A percentile compares a stretch with the other conserved stretches of the same genome.
phyloP scores from a whole-genome alignment of 768 basidiomycete species.

The Naganishia vishniacii region DNA sequence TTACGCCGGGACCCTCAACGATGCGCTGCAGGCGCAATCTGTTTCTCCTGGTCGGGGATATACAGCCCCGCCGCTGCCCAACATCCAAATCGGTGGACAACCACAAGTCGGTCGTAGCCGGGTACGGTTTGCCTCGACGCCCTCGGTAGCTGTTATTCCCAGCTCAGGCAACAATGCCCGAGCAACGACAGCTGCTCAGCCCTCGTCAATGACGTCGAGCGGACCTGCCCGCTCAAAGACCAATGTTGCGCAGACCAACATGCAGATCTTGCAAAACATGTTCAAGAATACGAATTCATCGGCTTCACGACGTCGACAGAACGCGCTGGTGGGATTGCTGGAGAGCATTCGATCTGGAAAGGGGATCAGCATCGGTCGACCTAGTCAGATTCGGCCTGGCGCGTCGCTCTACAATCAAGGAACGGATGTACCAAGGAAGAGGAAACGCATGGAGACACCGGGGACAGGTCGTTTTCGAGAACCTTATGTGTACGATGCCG shows the following conservation, averaged over 20 bases:
- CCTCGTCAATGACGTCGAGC: neutral
- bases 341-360: slow-evolving; percentile 16
- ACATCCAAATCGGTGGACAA: neutral
- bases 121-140: slow-evolving; percentile 1
- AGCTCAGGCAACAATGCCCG: neutral
- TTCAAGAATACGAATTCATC: slow-evolving; percentile 16
- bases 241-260: slow-evolving; percentile 9
- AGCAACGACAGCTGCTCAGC: neutral
- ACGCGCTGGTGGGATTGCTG: slow-evolving; percentile 8
- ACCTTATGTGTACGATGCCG: slow-evolving; percentile 1
- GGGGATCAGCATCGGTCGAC: slow-evolving; percentile 14
- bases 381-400: slow-evolving; percentile 6
- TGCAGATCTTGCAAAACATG: slow-evolving; percentile 18
- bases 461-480: slow-evolving; percentile 14
- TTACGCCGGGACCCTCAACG: slow-evolving; percentile 11
- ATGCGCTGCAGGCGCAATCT: slow-evolving; percentile 2
- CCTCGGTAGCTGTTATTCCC: neutral
- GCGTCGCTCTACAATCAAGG: neutral
- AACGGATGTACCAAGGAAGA: neutral
- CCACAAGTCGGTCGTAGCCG: slow-evolving; percentile 4
- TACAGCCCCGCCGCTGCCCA: slow-evolving; percentile 3
- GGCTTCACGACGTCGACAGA: slow-evolving; percentile 5
- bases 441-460: slow-evolving; percentile 9
- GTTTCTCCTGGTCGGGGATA: slow-evolving; percentile 1
- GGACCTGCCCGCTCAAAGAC: neutral